Percentiles rank a stretch among this genome's conserved stretches.
Conservation (phyloP, 805 yeast species). For the Myxozyma udenii region DNA sequence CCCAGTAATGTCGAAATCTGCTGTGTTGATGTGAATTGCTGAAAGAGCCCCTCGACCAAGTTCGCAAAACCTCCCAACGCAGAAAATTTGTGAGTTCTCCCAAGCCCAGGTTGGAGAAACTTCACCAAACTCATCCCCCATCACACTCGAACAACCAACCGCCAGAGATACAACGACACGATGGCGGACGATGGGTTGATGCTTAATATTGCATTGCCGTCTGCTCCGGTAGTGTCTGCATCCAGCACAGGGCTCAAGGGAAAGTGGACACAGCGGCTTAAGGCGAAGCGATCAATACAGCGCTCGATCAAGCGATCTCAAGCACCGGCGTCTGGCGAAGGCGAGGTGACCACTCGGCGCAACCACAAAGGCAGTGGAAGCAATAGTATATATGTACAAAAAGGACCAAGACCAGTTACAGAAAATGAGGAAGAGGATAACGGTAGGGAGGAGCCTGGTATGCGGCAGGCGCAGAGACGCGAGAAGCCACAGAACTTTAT, state of each 20-base stretch:
- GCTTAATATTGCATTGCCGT: constrained; percentile 64
- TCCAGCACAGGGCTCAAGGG: constrained; percentile 53
- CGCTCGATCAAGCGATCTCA: constrained; percentile 7
- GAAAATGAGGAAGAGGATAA: constrained; percentile 1
- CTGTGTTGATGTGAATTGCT: too few species aligned
- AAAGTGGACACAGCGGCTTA: constrained; percentile 77
- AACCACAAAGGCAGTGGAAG: constrained; percentile 18
- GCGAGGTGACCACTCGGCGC: not conserved
- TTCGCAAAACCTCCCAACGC: too few species aligned
- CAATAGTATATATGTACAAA: constrained; percentile 10
- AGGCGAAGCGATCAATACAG: constrained; percentile 45
- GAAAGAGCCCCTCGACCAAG: too few species aligned
- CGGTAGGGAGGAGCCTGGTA: too few species aligned
- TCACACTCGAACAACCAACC: too few species aligned
- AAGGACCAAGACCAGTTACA: not conserved
- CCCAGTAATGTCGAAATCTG: too few species aligned
- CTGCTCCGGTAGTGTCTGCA: constrained; percentile 29
- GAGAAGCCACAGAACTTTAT: constrained; percentile 34
- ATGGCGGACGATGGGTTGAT: constrained; percentile 65
- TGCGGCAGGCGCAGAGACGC: too few species aligned
- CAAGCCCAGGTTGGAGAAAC: too few species aligned
- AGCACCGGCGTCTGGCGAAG: not conserved
- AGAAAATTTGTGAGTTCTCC: too few species aligned
- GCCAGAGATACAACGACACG: too few species aligned
- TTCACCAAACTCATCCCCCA: too few species aligned